Base-by-base conservation (phyloP, 2,329 filamentous ascomycete genomes). In the Penicillium italicum region DNA sequence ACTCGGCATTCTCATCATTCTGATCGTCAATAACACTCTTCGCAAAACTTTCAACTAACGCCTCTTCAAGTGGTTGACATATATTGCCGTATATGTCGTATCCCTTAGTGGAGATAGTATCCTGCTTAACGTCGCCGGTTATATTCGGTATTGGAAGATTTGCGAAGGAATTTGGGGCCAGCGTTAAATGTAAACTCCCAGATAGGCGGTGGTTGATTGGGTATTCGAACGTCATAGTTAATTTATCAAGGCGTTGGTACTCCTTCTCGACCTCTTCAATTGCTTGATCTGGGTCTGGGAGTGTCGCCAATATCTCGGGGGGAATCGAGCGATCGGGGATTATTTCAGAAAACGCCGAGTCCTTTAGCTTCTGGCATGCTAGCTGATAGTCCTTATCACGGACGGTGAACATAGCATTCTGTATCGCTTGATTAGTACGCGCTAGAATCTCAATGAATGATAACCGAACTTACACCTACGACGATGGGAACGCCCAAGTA, bases 401-500 rank as follows among this genome's bases (percentile, higher is more conserved):
- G 4, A 45, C n/a, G 2, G 28, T 26, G 0, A 45, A 1, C 42
- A 45, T 45, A 16, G 42, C 42, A 31, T 1, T 31, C 28, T 31
- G 1, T 16, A 16, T 3, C 3, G 8, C 0, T 5, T 30, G 0
- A 12, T 44, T 5, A 30, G 11, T 9, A 12, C 24, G 9, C 3
- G 5, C 9, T 18, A 1, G 8, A 28, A 28, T 12, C 7, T 4
- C 16, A 26, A 30, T 28, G 5, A 28, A 11, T 10, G 10, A 20
- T 31, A 20, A 16, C 7, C 0, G 11, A 44, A 30, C 42, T n/a
- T n/a, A n/a, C n/a, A n/a, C n/a, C n/a, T n/a, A n/a, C n/a, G n/a
- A n/a, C n/a, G n/a, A n/a, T n/a, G n/a, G 42, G 42, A 22, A 45
- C 42, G 4, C 42, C 42, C 8, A 45, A 22, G 42, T 45, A 45